Conservation (phyloP, 2,329 filamentous ascomycete species). For the Beauveria caledonica region DNA sequence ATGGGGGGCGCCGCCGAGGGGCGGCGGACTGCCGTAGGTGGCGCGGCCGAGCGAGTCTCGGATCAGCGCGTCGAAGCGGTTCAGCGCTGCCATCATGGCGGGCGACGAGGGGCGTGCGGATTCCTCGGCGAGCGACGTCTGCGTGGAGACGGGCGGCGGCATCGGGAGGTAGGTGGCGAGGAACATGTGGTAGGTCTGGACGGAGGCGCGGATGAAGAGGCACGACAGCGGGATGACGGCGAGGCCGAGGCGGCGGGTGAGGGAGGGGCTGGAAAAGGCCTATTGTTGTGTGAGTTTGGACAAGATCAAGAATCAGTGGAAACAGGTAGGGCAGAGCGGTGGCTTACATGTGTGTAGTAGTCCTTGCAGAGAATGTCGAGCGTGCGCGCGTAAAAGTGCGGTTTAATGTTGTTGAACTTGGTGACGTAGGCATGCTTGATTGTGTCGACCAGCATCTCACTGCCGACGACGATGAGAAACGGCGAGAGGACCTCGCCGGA, state of each 20-base stretch:
- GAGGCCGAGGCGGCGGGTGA: conserved; percentile 81
- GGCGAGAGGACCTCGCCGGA: conserved; percentile 85
- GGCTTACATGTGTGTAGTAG: conserved; percentile 82
- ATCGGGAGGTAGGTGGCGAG: conserved; percentile 77
- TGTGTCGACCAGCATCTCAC: conserved; percentile 94
- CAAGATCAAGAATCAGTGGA: neutral
- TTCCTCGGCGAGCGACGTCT: conserved; percentile 58
- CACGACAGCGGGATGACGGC: conserved; percentile 90
- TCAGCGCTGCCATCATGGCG: conserved; percentile 67
- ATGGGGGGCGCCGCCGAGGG: conserved; percentile 16
- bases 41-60: conserved; percentile 69
- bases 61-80: conserved; percentile 67
- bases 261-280: conserved; percentile 84
- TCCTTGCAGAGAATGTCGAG: conserved; percentile 94
- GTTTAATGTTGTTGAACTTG: conserved; percentile 97
- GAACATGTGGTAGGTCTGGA: conserved; percentile 98
- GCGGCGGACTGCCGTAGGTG: conserved; percentile 52
- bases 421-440: conserved; percentile 96
- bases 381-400: conserved; percentile 79
- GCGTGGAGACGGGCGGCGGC: conserved; percentile 56
- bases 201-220: conserved; percentile 85
- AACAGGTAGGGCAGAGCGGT: neutral
- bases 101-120: conserved; percentile 58
- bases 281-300: conserved; percentile 24
- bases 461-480: conserved; percentile 87